phyloP scores from a whole-genome alignment of 2,329 filamentous ascomycete species.

The Cladosporium velox region DNA sequence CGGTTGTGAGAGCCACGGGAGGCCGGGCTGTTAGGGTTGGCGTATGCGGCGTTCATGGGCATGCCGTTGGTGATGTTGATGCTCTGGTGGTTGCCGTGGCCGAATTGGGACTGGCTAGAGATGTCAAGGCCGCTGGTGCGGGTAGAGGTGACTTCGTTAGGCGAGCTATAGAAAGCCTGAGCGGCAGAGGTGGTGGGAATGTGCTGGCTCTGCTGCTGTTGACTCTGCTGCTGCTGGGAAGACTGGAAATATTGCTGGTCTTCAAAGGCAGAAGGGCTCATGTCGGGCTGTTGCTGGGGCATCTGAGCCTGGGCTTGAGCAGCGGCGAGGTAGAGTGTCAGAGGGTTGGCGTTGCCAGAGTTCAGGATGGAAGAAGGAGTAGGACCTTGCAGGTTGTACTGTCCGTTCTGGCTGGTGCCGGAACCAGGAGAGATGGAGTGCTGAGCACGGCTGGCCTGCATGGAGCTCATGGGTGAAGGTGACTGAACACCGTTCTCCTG shows the following conservation, averaged over 20 bases:
- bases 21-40: conserved; percentile 34
- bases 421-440: conserved; percentile 63
- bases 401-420: conserved; percentile 58
- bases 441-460: conserved; percentile 57
- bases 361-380: conserved; percentile 77
- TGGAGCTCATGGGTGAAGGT: conserved; percentile 59
- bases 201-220: conserved; percentile 35
- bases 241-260: conserved; percentile 33
- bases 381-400: conserved; percentile 61
- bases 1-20: conserved; percentile 59
- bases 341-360: conserved; percentile 75
- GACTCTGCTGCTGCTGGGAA: conserved; percentile 58
- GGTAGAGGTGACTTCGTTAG: conserved; percentile 58
- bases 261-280: conserved; percentile 41
- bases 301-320: conserved; percentile 70
- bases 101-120: conserved; percentile 46
- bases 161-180: conserved; percentile 74
- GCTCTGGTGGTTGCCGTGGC: conserved; percentile 55
- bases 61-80: conserved; percentile 53
- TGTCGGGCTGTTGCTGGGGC: conserved; percentile 52
- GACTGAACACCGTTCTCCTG: conserved; percentile 58
- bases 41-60: conserved; percentile 29
- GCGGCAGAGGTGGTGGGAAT: conserved; percentile 57
- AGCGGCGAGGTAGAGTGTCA: conserved; percentile 80
- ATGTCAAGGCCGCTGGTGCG: conserved; percentile 34